Base-by-base conservation (phyloP, 306 rosid species). In the Cucurbita pepo region DNA sequence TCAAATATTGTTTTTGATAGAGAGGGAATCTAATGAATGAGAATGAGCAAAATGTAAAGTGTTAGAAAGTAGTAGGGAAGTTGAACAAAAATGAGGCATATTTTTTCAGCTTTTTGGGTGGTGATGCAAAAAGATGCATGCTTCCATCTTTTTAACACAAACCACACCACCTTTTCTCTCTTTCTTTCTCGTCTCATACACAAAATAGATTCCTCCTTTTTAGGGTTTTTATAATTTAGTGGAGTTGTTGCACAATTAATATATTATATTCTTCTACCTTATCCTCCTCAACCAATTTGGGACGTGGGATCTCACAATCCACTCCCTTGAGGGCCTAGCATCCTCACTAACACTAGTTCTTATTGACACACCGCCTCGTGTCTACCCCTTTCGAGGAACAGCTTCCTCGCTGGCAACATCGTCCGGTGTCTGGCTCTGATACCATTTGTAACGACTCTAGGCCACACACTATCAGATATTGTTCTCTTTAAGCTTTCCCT, bases 201-300 rank as follows among this genome's bases (percentile, higher is more conserved):
- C 63, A 57, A 57, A 57, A 22, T 57, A 59, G 64, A 59, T 59
- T 59, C 64, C 64, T 59, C 64, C 43, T 14, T 59, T 59, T 58
- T 59, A 12, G 43, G 64, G 18, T 50, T 13, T 59, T 30, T 59
- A 13, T 30, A 59, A 12, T 59, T 59, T 34, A 59, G 64, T 59
- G 64, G 64, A 59, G 43, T 59, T 59, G 64, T 59, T 59, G 43
- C 43, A 59, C 4, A 57, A 25, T 57, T 57, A 1, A 30, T 30
- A 30, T 30, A 30, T 30, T 30, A 30, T 30, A 30, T 30, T 30
- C 34, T 30, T 0, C 25, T 25, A 25, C 22, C 22, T 21, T 21
- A 0, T 30, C 34, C 34, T 2, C 34, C 3, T 1, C 34, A 30
- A 30, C 34, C 3, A 30, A 30, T 2, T 3, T 30, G 34, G 3